These are phyloP conservation scores for Penicillium sp. DNA, from an alignment of 2,329 filamentous ascomycete genomes.

Conservation along the genomic window DNA sequence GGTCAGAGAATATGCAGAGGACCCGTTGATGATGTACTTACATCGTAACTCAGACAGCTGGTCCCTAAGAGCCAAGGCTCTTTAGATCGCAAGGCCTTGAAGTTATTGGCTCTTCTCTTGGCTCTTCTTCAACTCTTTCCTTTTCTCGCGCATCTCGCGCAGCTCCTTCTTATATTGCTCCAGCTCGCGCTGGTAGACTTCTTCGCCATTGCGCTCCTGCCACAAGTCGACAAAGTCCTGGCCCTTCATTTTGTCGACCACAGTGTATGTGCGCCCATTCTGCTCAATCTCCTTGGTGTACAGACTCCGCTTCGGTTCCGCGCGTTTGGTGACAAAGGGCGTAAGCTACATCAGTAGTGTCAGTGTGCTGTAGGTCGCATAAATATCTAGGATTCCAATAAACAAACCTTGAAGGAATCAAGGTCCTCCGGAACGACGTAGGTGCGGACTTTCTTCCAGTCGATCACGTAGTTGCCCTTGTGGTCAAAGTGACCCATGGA, in stretches of 20 bases:
- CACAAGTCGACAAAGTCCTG: constrained; percentile 39
- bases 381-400: background rate
- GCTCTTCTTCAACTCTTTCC: background rate
- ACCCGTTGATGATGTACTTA: background rate
- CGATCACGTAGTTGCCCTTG: constrained; percentile 62
- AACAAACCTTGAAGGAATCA: constrained; percentile 63
- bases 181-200: constrained; percentile 22
- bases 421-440: constrained; percentile 73
- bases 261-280: constrained; percentile 23
- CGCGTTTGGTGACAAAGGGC: constrained; percentile 45
- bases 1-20: background rate
- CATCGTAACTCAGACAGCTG: background rate
- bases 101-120: background rate
- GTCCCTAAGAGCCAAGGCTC: background rate
- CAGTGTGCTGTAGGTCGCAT: background rate
- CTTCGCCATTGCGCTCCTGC: constrained; percentile 35
- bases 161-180: background rate
- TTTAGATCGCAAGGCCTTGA: background rate
- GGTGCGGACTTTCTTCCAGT: constrained; percentile 83
- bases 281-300: constrained; percentile 31
- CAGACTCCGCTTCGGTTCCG: constrained; percentile 25
- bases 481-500: constrained; percentile 76
- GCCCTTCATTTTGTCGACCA: constrained; percentile 31
- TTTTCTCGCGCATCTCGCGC: background rate
- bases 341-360: constrained; percentile 32